phyloP scores from a whole-genome alignment of 2,329 filamentous ascomycete genomes.

The Colletotrichum melonis region DNA sequence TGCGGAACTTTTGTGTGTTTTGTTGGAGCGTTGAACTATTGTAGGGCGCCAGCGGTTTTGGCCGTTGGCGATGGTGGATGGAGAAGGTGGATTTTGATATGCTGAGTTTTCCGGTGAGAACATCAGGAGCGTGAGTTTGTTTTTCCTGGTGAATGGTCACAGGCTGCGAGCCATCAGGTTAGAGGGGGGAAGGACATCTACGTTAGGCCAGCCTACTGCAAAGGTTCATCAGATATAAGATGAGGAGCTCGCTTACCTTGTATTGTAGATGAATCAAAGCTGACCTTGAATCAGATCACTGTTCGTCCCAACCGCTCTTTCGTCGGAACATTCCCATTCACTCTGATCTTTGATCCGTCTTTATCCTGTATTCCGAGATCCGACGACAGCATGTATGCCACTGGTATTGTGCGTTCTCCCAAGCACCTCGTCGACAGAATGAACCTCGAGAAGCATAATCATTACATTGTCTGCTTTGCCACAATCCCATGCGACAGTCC shows the following conservation, averaged over 20 bases:
- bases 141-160: neutral
- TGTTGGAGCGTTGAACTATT: neutral
- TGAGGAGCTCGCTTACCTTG: neutral
- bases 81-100: neutral
- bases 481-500: neutral
- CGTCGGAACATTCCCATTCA: neutral
- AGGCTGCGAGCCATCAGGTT: neutral
- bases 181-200: neutral
- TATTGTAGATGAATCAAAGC: neutral
- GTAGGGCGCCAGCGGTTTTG: neutral
- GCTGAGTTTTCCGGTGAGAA: neutral
- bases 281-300: neutral
- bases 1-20: neutral
- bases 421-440: constrained; percentile 1
- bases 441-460: neutral
- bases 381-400: constrained; percentile 20
- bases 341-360: no score
- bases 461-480: constrained; percentile 18
- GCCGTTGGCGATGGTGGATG: neutral
- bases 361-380: neutral
- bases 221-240: neutral
- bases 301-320: neutral
- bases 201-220: neutral
- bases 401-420: constrained; percentile 8
- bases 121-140: no score